Evolutionary conservation across 768 basidiomycete genomes (phyloP).

Genomic region (Auriscalpium vulgare): DNA sequence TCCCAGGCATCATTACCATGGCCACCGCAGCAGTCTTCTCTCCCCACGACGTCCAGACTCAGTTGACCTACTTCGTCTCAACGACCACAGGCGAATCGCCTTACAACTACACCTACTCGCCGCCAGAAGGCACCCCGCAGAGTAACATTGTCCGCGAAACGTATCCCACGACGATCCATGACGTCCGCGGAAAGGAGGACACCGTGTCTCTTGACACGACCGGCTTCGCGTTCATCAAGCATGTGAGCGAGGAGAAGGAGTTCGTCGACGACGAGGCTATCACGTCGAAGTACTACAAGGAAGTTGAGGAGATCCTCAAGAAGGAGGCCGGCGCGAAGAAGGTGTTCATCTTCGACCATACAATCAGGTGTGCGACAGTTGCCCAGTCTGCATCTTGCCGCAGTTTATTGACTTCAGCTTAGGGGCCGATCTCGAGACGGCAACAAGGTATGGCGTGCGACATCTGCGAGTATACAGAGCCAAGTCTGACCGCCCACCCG

Average conservation of each 20-base stretch:
- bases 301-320: constrained; percentile 35
- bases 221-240: constrained; percentile 36
- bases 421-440: neutral
- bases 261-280: constrained; percentile 34
- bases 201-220: constrained; percentile 28
- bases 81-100: constrained; percentile 24
- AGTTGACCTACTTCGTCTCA: constrained; percentile 28
- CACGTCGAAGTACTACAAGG: constrained; percentile 30
- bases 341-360: constrained; percentile 39
- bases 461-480: neutral
- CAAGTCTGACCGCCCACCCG: neutral
- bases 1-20: neutral
- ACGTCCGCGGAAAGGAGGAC: constrained; percentile 24
- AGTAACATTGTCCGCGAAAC: constrained; percentile 24
- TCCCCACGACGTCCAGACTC: constrained; percentile 29
- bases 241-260: constrained; percentile 27
- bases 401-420: no score
- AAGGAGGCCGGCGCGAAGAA: constrained; percentile 29
- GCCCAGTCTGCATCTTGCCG: neutral
- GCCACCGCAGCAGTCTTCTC: constrained; percentile 15
- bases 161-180: constrained; percentile 20
- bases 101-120: constrained; percentile 27
- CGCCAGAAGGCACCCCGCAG: constrained; percentile 17
- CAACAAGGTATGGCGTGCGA: constrained; percentile 17
- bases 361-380: constrained; percentile 24